phyloP scores from a whole-genome alignment of 73 alveolate genomes.

The Paramecium octaurelia region DNA sequence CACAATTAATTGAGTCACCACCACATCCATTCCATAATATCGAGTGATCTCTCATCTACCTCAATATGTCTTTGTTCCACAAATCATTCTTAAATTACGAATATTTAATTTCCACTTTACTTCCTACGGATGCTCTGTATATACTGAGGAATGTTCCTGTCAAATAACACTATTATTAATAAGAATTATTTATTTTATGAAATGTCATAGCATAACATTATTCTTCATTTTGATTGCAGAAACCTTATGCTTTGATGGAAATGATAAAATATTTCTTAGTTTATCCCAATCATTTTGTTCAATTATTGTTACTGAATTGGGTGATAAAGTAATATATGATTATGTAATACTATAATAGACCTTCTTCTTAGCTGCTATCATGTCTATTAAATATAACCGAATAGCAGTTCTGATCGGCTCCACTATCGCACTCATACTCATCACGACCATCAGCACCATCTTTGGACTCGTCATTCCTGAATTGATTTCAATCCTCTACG shows the following conservation, averaged over 20 bases:
- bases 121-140: neutral
- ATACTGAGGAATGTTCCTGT: neutral
- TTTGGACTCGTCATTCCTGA: conserved; percentile 31
- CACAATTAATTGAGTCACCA: neutral
- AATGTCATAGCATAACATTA: neutral
- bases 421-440: neutral
- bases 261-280: neutral
- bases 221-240: neutral
- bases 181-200: neutral
- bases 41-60: neutral
- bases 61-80: too few relatives aligned
- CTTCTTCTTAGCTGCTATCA: conserved; percentile 39
- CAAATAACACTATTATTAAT: neutral
- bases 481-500: neutral
- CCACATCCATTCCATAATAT: neutral
- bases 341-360: neutral
- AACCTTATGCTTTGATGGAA: neutral
- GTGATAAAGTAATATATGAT: conserved; percentile 14
- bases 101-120: too few relatives aligned
- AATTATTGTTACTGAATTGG: conserved; percentile 14
- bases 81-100: neutral
- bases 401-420: conserved; percentile 20
- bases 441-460: neutral
- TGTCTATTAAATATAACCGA: conserved; percentile 36
- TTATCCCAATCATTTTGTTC: neutral